Base-by-base conservation (phyloP, 164 flowering plant species). In the Stephania japonica region DNA sequence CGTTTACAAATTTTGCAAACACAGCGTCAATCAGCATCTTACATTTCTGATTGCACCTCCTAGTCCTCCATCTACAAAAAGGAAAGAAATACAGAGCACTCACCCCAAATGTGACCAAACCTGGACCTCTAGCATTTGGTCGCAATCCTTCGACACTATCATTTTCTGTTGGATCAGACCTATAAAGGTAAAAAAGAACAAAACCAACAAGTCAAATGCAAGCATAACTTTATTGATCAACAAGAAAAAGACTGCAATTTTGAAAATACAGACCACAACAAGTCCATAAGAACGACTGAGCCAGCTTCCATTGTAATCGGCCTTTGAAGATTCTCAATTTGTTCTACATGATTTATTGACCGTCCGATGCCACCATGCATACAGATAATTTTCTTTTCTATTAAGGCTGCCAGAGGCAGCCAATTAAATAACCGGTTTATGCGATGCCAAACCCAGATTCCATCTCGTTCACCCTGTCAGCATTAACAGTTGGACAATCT, bases 321-420 rank as follows among this genome's bases (percentile, higher is more conserved):
- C 24, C 99, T 95, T 80, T 90, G 99, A 73, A 96, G 83, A 81
- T 75, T 90, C 79, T 96, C 98, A 71, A 96, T 93, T 78, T 96
- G 99, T 67, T 96, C 97, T 42, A 96, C 86, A 83, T 92, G 98
- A 86, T 92, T 96, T 76, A 96, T 96, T 26, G 99, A 96, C 65
- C 97, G 92, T 65, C 99, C 99, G 83, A 96, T 96, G 71, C 99
- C 99, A 84, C 99, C 99, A 85, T 96, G 99, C 99, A 96, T 96
- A 81, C 99, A 96, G 64, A 96, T 92, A 27, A 96, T 96, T 81
- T 96, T 96, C 87, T 93, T 96, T 83, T 96, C 99, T 68, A 96
- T 93, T 43, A 93, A 79, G 70, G 99, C 99, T 47, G 99, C 99
- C 76, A 95, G 82, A 65, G 99, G 99, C 81, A 96, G 97, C 98